These are phyloP conservation scores for Stephanodiscus triporus DNA, from an alignment of 108 stramenopile genomes.

Conservation along the genomic window DNA sequence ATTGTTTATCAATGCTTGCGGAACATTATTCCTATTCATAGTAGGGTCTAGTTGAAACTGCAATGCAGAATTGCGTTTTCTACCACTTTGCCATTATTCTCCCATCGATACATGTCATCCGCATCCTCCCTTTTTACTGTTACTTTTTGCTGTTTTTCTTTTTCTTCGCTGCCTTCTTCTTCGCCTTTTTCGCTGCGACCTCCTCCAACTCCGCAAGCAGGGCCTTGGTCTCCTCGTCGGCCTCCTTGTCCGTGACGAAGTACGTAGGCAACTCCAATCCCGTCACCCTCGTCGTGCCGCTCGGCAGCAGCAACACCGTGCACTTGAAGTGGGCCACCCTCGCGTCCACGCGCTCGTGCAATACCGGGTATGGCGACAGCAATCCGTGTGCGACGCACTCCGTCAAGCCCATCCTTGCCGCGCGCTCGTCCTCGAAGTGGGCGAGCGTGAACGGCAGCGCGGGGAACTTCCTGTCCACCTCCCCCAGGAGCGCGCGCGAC, in stretches of 20 bases:
- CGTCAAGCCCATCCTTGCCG: slow-evolving; percentile 92
- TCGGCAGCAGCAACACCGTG: slow-evolving; percentile 94
- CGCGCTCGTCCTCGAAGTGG: slow-evolving; percentile 91
- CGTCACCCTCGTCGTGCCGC: slow-evolving; percentile 91
- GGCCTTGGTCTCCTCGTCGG: slow-evolving; percentile 86
- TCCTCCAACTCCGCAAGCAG: slow-evolving; percentile 75
- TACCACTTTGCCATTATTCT: neutral
- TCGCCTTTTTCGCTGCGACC: slow-evolving; percentile 80
- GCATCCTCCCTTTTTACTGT: neutral
- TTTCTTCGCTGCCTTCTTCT: slow-evolving; percentile 86
- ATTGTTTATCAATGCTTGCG: too few relatives aligned
- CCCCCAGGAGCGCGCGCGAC: slow-evolving; percentile 79
- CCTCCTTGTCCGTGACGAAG: slow-evolving; percentile 85
- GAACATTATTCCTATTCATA: too few relatives aligned
- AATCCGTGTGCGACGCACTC: slow-evolving; percentile 95
- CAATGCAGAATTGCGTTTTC: neutral
- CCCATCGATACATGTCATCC: neutral
- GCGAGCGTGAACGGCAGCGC: slow-evolving; percentile 97
- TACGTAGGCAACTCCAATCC: slow-evolving; percentile 81
- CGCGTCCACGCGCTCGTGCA: slow-evolving; percentile 88
- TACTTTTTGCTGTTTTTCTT: slow-evolving; percentile 20
- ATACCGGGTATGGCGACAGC: slow-evolving; percentile 92
- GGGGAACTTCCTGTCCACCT: slow-evolving; percentile 95
- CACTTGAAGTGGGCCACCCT: slow-evolving; percentile 97
- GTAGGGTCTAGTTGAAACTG: neutral